Conservation (phyloP, 305 asterid genomes). For the Withania somnifera region DNA sequence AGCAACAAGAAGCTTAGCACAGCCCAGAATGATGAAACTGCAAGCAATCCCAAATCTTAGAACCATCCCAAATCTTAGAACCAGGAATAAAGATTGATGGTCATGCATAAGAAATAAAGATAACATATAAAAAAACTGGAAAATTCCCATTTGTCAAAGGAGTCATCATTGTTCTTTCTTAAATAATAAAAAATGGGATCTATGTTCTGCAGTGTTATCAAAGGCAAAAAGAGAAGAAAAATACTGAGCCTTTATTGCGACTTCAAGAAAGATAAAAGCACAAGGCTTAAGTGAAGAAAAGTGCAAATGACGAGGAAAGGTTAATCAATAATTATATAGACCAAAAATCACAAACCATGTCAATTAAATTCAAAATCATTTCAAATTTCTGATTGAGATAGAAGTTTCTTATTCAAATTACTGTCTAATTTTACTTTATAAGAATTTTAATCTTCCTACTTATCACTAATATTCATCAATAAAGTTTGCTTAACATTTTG, state of each 20-base stretch:
- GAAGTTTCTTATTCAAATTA: neutral
- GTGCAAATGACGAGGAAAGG: neutral
- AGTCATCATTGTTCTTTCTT: neutral
- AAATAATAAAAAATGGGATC: neutral
- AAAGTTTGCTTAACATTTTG: neutral
- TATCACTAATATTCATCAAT: neutral
- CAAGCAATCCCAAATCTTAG: slow-evolving; percentile 7
- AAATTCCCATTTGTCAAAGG: neutral
- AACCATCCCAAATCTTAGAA: neutral
- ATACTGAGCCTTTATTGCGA: neutral
- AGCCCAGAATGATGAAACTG: slow-evolving; percentile 86
- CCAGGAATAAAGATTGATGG: neutral
- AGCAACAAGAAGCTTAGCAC: slow-evolving; percentile 74
- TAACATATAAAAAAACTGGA: neutral
- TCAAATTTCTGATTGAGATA: neutral
- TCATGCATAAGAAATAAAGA: neutral
- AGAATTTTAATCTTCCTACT: neutral
- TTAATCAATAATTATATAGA: neutral
- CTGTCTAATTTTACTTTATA: neutral
- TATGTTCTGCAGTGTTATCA: neutral
- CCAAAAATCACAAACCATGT: neutral
- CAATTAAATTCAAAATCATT: neutral
- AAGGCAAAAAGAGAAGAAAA: neutral
- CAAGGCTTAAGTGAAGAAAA: neutral
- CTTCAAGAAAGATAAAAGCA: neutral